Percentiles rank a stretch among this genome's conserved stretches.
These are phyloP conservation scores for Hanseniaspora lindneri DNA, from an alignment of 805 yeast genomes.

Conservation along the genomic window DNA sequence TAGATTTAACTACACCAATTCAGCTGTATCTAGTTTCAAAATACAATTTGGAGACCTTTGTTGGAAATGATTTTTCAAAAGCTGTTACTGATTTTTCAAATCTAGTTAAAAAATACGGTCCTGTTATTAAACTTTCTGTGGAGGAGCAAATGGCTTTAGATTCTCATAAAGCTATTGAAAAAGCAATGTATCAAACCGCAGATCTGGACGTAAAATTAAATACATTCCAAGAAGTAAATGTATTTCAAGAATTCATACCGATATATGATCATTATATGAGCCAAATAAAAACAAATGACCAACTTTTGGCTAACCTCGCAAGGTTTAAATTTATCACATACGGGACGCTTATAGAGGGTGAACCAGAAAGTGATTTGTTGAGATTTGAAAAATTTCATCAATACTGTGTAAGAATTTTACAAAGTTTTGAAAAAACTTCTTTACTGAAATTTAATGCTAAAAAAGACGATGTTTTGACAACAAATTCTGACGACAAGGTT, in stretches of 20 bases:
- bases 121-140: not conserved
- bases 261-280: not conserved
- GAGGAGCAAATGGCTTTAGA: not conserved
- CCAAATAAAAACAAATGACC: not conserved
- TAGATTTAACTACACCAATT: slow-evolving; percentile 13
- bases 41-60: not conserved
- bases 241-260: not conserved
- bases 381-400: not conserved
- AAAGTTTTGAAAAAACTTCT: not conserved
- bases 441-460: not conserved
- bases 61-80: slow-evolving; percentile 11
- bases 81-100: slow-evolving; percentile 8
- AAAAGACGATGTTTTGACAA: not conserved
- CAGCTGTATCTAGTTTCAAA: slow-evolving; percentile 5
- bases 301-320: not conserved
- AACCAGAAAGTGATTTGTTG: not conserved
- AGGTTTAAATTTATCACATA: not conserved
- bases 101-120: slow-evolving; percentile 10
- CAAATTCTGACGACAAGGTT: not conserved
- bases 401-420: not conserved
- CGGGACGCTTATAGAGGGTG: not conserved
- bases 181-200: not conserved
- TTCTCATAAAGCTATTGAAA: not conserved
- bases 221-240: not conserved
- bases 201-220: not conserved